These are phyloP conservation scores for Aureoboletus auriporus DNA, from an alignment of 768 basidiomycete genomes.

Conservation along the genomic window DNA sequence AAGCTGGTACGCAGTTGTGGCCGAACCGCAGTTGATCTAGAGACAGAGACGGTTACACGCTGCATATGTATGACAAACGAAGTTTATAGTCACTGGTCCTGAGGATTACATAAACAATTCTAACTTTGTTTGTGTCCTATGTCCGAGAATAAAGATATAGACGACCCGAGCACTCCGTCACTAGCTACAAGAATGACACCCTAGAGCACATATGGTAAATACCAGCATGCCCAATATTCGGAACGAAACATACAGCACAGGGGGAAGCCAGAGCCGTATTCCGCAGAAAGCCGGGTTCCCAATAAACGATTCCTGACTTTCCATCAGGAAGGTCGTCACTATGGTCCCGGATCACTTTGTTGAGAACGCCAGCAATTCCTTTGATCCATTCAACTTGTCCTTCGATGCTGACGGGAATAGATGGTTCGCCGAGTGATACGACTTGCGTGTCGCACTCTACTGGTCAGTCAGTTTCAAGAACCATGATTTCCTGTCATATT, in stretches of 20 bases:
- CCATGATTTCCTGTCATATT: too few relatives aligned
- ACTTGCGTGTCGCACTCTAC: too few relatives aligned
- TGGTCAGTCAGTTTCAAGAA: too few relatives aligned
- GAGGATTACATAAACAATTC: background rate
- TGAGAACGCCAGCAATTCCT: background rate
- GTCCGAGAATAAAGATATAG: constrained; percentile 1
- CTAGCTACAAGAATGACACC: constrained; percentile 7
- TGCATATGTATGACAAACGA: too few relatives aligned
- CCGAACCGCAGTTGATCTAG: background rate
- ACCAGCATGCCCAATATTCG: too few relatives aligned
- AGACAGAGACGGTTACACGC: too few relatives aligned
- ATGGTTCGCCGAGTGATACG: too few relatives aligned
- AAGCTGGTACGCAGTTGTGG: background rate
- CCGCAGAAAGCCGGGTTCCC: background rate
- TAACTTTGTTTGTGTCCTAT: too few relatives aligned
- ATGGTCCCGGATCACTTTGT: background rate
- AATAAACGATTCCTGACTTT: constrained; percentile 11
- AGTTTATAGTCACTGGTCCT: too few relatives aligned
- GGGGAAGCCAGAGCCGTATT: constrained; percentile 2
- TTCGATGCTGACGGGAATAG: background rate
- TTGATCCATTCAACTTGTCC: constrained; percentile 11
- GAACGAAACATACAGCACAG: constrained; percentile 1
- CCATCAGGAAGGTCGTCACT: background rate
- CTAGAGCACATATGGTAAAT: background rate
- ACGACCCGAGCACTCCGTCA: constrained; percentile 4